Evolutionary conservation across 2,329 filamentous ascomycete species (phyloP).

Genomic region (Davidsoniella eucalypti): DNA sequence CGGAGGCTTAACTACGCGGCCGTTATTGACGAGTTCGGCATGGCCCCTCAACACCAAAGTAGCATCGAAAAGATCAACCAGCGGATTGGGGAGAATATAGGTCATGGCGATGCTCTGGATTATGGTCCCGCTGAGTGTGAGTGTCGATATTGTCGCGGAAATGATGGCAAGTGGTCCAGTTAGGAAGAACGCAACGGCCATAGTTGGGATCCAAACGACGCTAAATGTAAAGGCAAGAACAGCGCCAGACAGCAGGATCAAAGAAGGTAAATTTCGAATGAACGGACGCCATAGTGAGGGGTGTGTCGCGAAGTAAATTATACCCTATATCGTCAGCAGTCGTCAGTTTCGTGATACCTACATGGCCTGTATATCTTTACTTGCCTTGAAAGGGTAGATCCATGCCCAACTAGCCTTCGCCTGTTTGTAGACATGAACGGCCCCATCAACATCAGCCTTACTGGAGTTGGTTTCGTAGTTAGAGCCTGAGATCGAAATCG

Average conservation of each 20-base stretch:
- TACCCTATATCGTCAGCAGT: slow-evolving; percentile 27
- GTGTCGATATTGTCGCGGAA: slow-evolving; percentile 51
- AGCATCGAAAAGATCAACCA: slow-evolving; percentile 82
- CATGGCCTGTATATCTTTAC: background rate
- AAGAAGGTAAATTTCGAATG: slow-evolving; percentile 37
- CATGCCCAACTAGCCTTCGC: slow-evolving; percentile 1
- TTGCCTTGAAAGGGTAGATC: slow-evolving; percentile 65
- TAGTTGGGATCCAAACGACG: slow-evolving; percentile 73
- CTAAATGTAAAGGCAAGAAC: slow-evolving; percentile 72
- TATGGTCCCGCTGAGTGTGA: slow-evolving; percentile 44
- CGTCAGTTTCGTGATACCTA: background rate
- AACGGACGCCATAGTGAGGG: slow-evolving; percentile 43
- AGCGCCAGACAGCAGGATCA: slow-evolving; percentile 51
- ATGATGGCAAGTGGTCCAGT: slow-evolving; percentile 69
- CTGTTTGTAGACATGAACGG: slow-evolving; percentile 2
- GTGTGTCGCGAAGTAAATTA: slow-evolving; percentile 42
- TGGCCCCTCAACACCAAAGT: slow-evolving; percentile 37
- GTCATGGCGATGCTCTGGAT: slow-evolving; percentile 43
- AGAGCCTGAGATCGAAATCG: background rate
- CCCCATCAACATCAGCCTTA: slow-evolving; percentile 7
- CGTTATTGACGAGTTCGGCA: slow-evolving; percentile 50
- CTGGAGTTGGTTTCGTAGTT: background rate
- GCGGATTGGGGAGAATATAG: slow-evolving; percentile 64
- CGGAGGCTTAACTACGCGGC: slow-evolving; percentile 49
- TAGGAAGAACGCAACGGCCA: slow-evolving; percentile 66